Evolutionary conservation across 106 monocot species (phyloP), one percentile per base, ranked within the genome.

Genomic region (Agapanthus africanus): DNA sequence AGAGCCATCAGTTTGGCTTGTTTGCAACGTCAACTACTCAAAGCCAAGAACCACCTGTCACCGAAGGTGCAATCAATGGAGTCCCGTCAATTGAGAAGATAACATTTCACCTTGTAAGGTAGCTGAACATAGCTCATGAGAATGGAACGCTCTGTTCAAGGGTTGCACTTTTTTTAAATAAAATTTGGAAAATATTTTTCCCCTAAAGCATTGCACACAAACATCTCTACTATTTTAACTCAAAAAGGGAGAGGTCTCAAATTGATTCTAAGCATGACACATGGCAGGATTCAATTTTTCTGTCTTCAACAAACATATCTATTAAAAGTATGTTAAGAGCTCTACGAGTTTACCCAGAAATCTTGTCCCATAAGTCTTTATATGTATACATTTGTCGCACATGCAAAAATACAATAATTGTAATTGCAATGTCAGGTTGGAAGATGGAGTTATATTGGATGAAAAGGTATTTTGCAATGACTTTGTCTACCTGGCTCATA

Each of bases 31-130:
- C 93, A 68, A 99, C 93, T 63, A 81, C 75, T 54, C 99, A 80
- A 78, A 74, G 54, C 40, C 83, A 87, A 27, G 90, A 93, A 34
- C 71, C 80, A 49, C 77, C 74, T 77, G 61, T 65, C 49, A 74
- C 36, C 40, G 84, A 90, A 32, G 99, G 99, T 31, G 90, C 90
- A 63, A 35, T 93, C 62, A 80, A 73, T 66, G 93, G 99, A 70
- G 82, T 99, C n/a, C 99, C 93, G 62, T 85, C 82, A 59, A 81
- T 92, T 72, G 99, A 99, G 70, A 99, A 85, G 77, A 99, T 99
- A 26, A 92, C 92, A 56, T 90, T 93, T 78, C 77, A 99, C 74
- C 99, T 99, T 79, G 82, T 99, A 63, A 99, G 99, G 99, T 99
- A 78, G 42, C 21, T 40, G 49, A 28, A 10, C 50, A 38, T 73